Evolutionary conservation across 78 protist genomes (phyloP), one percentile per base, ranked within the genome.

Genomic region (Mastigamoeba balamuthi): DNA sequence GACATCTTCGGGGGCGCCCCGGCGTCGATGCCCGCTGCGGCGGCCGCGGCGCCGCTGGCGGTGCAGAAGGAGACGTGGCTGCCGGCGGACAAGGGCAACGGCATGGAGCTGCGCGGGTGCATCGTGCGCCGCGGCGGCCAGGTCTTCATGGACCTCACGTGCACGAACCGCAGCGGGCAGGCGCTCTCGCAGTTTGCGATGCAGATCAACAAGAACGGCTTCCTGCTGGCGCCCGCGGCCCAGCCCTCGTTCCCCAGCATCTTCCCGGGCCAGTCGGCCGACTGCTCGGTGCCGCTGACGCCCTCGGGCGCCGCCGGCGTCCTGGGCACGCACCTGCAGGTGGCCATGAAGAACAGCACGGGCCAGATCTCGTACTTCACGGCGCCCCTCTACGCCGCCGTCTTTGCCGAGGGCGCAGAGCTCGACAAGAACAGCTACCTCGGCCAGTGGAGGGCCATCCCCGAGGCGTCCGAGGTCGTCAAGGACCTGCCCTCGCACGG

Each of bases 321-420:
- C 35, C 77, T 78, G 33, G 23, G 53, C 27, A 65, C 2, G 29
- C 0, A 2, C 17, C 40, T 85, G 10, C 93, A 88, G 77, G 37
- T 88, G 0, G 93, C 93, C 1, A 10, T 88, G 35, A 77, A 78
- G 78, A 88, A 69, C 83, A 82, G 75, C 79, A 3, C 3, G 40
- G 42, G 70, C 30, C 74, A 73, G 64, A 87, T 88, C 27, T 68
- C 66, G 39, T 85, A 86, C 74, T 80, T 75, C 39, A 41, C 38
- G 63, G 71, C 0, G 30, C 0, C 0, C 10, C 28, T 81, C 30
- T 78, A 69, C 35, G 0, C 69, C 36, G 37, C 70, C 33, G 6
- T 43, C 35, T 40, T 77, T 37, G 6, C 25, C n/a, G 84, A 81
- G 69, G 66, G 37, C 42, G 82, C 77, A 3, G 8, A 17, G 43